These are phyloP conservation scores for Boletus semigastroideus DNA, from an alignment of 1,284 basidiomycete species.

Conservation along the genomic window DNA sequence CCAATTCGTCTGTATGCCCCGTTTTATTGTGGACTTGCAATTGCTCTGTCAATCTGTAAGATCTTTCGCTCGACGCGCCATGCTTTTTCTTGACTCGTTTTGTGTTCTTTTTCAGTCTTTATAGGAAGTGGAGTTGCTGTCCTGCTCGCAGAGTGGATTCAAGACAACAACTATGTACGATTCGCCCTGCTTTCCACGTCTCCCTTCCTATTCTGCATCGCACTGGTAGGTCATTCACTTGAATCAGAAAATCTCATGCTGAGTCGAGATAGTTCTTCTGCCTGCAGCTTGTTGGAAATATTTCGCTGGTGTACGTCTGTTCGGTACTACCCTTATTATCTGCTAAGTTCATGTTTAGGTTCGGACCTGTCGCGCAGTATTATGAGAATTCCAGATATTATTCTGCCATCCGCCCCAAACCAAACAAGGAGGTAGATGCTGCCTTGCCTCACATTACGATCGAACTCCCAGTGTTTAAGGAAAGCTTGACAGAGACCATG, in stretches of 20 bases:
- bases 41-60: slow-evolving; percentile 55
- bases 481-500: slow-evolving; percentile 69
- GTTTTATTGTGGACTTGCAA: slow-evolving; percentile 72
- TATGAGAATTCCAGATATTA: slow-evolving; percentile 74
- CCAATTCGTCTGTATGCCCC: slow-evolving; percentile 77
- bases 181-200: slow-evolving; percentile 65
- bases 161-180: slow-evolving; percentile 64
- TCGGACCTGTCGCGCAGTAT: slow-evolving; percentile 76
- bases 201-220: slow-evolving; percentile 73
- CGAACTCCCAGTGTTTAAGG: slow-evolving; percentile 81
- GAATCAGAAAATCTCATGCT: slow-evolving; percentile 1
- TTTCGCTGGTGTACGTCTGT: slow-evolving; percentile 42
- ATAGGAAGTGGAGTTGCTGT: slow-evolving; percentile 54
- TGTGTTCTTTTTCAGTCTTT: slow-evolving; percentile 46
- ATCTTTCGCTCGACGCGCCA: slow-evolving; percentile 37
- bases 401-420: slow-evolving; percentile 55
- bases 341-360: slow-evolving; percentile 33
- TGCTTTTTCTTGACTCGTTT: slow-evolving; percentile 13
- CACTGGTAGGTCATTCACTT: slow-evolving; percentile 50
- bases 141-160: slow-evolving; percentile 64
- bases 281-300: slow-evolving; percentile 58
- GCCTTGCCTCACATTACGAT: slow-evolving; percentile 73
- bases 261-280: slow-evolving; percentile 53
- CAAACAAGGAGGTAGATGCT: slow-evolving; percentile 59
- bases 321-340: neutral